Evolutionary conservation across 2,329 filamentous ascomycete species (phyloP), one percentile per base, ranked within the genome.

Genomic region (Xylaria sp.): DNA sequence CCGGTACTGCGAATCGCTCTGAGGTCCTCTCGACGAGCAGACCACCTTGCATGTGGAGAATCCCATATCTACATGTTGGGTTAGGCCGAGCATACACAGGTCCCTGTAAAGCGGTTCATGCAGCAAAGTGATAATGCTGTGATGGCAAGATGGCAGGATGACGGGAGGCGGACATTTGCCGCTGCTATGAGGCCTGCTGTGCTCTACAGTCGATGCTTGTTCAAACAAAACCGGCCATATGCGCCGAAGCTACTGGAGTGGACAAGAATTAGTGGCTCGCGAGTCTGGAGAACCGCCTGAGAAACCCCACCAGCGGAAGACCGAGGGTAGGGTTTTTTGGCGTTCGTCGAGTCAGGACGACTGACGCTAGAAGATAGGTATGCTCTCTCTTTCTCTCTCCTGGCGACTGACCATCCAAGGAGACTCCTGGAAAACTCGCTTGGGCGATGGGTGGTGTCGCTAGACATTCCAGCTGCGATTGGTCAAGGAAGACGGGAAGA

Each of bases 201-300:
- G 31, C 0, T 31, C 9, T 47, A 25, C 53, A 13, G 44, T 33
- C 9, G 7, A 49, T 49, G 53, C 54, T 51, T 36, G 45, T 54
- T 55, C 47, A 58, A n/a, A 59, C 64, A 44, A 60, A 60, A 63
- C n/a, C 45, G 55, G 65, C 55, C 33, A 63, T 60, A 27, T 67
- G 65, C 60, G 50, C 59, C 65, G 49, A 61, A 61, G 60, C 55
- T 60, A 50, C 49, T 51, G 49, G 31, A 33, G 49, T 33, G 27
- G 31, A 17, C 56, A 56, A 29, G 44, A 66, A 15, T 51, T 66
- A 66, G 64, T 53, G 64, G 64, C 54, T 47, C 49, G 63, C 36
- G 36, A 22, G 49, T 56, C 49, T 47, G 42, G 49, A 31, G 49
- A 51, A 29, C 17, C 38, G 63, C 53, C n/a, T 57, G 57, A 61